phyloP scores from a whole-genome alignment of 352 stramenopile genomes.

The Phytophthora lateralis region DNA sequence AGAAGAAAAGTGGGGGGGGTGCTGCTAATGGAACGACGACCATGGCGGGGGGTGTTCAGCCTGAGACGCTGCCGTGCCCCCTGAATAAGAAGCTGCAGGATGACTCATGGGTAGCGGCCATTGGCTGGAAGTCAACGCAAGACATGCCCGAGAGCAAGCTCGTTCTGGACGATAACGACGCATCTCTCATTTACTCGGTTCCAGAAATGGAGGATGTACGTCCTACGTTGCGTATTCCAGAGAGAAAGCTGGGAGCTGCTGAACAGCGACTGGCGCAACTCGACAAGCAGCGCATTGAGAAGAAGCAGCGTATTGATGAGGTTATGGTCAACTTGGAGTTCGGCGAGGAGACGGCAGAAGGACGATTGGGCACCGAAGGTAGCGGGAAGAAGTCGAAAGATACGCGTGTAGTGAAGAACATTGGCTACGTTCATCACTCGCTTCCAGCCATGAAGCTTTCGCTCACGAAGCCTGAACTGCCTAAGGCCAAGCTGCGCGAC shows the following conservation, averaged over 20 bases:
- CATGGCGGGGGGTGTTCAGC: constrained; percentile 12
- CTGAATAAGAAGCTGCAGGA: constrained; percentile 77
- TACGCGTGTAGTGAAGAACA: constrained; percentile 85
- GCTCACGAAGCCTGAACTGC: constrained; percentile 84
- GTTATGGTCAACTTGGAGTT: constrained; percentile 85
- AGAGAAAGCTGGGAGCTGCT: constrained; percentile 78
- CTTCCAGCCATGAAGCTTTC: constrained; percentile 88
- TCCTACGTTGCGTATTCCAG: constrained; percentile 81
- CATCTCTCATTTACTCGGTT: constrained; percentile 76
- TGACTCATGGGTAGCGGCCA: constrained; percentile 74
- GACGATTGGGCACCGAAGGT: constrained; percentile 62
- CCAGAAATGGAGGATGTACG: constrained; percentile 81
- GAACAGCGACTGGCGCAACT: constrained; percentile 76
- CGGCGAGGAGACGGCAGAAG: constrained; percentile 75
- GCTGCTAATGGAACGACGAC: background rate
- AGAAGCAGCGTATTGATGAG: constrained; percentile 81
- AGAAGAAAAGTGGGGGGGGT: constrained; percentile 18
- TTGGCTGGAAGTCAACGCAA: constrained; percentile 79
- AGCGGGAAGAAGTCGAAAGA: constrained; percentile 84
- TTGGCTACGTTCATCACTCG: constrained; percentile 85
- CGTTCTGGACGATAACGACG: constrained; percentile 86
- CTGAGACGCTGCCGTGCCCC: constrained; percentile 38
- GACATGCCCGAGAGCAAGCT: constrained; percentile 85
- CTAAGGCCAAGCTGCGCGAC: constrained; percentile 80
- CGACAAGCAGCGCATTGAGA: constrained; percentile 76